Evolutionary conservation across 495 filamentous ascomycete genomes (phyloP).

Genomic region (Umbilicaria muhlenbergii): DNA sequence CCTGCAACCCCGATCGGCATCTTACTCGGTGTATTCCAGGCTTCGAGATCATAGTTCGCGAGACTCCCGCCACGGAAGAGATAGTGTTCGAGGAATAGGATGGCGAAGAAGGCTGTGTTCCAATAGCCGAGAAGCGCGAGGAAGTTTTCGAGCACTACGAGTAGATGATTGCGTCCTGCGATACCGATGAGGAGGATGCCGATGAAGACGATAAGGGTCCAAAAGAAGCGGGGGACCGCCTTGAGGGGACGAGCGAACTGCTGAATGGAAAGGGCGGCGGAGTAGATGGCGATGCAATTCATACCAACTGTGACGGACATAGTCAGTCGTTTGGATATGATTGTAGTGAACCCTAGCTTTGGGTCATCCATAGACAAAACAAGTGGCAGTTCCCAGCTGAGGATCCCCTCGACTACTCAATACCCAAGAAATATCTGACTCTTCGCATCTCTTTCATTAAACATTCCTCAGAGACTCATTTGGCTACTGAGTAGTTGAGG

Average conservation of each 20-base stretch:
- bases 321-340: no score
- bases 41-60: constrained; percentile 30
- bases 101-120: constrained; percentile 39
- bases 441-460: no score
- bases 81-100: constrained; percentile 44
- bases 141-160: constrained; percentile 33
- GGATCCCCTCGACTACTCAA: no score
- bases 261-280: constrained; percentile 27
- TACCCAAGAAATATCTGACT: no score
- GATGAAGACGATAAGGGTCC: constrained; percentile 28
- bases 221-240: constrained; percentile 30
- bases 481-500: no score
- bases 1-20: constrained; percentile 33
- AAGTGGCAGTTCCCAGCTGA: no score
- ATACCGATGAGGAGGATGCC: constrained; percentile 25
- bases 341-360: no score
- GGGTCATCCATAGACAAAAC: no score
- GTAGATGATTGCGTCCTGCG: constrained; percentile 30
- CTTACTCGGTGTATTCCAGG: constrained; percentile 30
- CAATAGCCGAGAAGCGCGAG: constrained; percentile 44
- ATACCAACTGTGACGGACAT: constrained; percentile 18
- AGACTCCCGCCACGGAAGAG: constrained; percentile 34
- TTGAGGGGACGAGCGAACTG: constrained; percentile 20
- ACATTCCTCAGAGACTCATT: no score
- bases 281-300: constrained; percentile 30